Evolutionary conservation across 768 basidiomycete genomes (phyloP), one percentile per base, ranked within the genome.

Genomic region (Sistotremastrum suecicum): DNA sequence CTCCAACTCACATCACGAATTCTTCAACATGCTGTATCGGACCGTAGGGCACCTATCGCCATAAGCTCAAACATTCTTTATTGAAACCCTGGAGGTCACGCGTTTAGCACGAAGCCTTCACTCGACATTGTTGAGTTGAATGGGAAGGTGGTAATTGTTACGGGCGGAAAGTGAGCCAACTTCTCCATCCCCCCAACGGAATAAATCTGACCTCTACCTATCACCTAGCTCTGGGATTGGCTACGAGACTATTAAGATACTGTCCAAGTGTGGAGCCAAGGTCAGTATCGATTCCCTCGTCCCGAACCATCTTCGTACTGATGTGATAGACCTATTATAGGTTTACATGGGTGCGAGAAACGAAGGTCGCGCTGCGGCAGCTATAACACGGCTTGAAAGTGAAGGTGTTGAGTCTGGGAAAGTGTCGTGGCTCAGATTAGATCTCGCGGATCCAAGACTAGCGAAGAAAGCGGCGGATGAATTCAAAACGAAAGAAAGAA

Each of bases 121-220:
- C 39, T 40, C 9, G 42, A 47, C 7, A 47, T 53, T 38, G 50
- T 46, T 3, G 42, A 49, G 5, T 44, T 48, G 4, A 30, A 5
- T 0, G 53, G 49, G 7, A 51, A 52, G 35, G 52, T 54, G 5
- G 51, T 31, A 6, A 5, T 50, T 34, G 54, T 57, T 9, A 54
- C 56, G 2, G 56, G 56, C n/a, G 54, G 53, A 1, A 54, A 54
- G 37, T 50, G 36, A 46, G 50, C 20, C 20, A 20, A 20, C 20
- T 20, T 20, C 2, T 20, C 20, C 20, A 20, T 20, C 20, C 2
- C 7, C 47, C 28, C 34, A 44, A 7, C 11, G 3, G 5, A 5
- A n/a, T 1, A 0, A n/a, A 8, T 30, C 2, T 8, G 3, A 9
- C 5, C 12, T 2, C 5, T 7, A 34, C 45, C n/a, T n/a, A n/a